A percentile compares a stretch with the other conserved stretches of the same genome.
These are phyloP conservation scores for Bipolaris bicolor DNA, from an alignment of 2,329 filamentous ascomycete species.

Conservation along the genomic window DNA sequence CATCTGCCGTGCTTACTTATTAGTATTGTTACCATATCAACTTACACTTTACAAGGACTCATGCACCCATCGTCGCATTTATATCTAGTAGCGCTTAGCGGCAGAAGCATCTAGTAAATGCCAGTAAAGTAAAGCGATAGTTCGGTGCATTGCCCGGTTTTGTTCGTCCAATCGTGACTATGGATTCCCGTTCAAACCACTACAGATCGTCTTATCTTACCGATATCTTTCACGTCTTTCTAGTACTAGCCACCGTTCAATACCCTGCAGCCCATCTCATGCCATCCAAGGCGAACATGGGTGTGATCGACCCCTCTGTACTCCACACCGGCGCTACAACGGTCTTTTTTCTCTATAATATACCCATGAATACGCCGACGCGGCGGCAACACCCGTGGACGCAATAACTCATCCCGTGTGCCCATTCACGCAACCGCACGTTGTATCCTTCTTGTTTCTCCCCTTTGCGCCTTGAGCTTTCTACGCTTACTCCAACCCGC, in stretches of 20 bases:
- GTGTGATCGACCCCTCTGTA: conserved; percentile 9
- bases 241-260: conserved; percentile 26
- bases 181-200: no score
- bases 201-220: neutral
- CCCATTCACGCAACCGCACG: neutral
- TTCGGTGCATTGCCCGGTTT: no score
- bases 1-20: neutral
- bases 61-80: no score
- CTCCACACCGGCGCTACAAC: conserved; percentile 7
- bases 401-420: no score
- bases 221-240: conserved; percentile 16
- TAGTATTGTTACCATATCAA: no score
- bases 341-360: conserved; percentile 9
- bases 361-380: conserved; percentile 8
- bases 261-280: conserved; percentile 19
- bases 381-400: conserved; percentile 12
- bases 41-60: no score
- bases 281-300: conserved; percentile 2
- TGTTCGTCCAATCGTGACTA: no score
- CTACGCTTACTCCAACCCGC: conserved; percentile 1
- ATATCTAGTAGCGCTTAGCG: no score
- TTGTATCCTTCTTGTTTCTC: neutral
- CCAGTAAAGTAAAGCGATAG: no score
- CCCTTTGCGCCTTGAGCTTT: neutral
- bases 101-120: no score